A percentile compares a stretch with the other conserved stretches of the same genome.
Evolutionary conservation across 192 early-diverging fungal genomes (phyloP).

Genomic region (Dissophora ornata): DNA sequence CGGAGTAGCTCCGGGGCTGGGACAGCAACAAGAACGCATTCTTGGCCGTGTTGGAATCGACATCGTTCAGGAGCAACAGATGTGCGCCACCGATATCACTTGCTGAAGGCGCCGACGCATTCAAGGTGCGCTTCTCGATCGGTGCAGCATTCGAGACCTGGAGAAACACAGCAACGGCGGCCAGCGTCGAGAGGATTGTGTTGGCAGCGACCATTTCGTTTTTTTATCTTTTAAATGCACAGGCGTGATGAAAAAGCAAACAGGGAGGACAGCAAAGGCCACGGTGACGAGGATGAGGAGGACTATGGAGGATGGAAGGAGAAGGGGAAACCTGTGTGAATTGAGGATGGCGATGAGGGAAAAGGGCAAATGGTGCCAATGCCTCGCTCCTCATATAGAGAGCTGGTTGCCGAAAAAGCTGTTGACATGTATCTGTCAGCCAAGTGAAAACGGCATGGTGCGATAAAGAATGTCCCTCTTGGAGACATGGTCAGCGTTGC

Average conservation of each 20-base stretch:
- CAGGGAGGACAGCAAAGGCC: not conserved
- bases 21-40: conserved; percentile 25
- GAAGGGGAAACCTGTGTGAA: not conserved
- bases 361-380: no score
- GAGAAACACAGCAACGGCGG: not conserved
- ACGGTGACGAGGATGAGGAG: no score
- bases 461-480: no score
- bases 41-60: conserved; percentile 11
- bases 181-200: not conserved
- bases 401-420: no score
- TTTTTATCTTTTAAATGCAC: no score
- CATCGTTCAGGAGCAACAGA: conserved; percentile 29
- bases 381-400: no score
- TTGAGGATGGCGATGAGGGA: not conserved
- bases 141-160: conserved; percentile 9
- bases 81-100: conserved; percentile 27
- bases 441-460: no score
- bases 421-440: no score
- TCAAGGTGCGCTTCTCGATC: conserved; percentile 1
- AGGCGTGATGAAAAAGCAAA: not conserved
- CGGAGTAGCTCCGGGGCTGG: conserved; percentile 14
- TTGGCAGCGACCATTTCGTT: not conserved
- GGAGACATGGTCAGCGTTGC: no score
- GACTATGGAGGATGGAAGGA: not conserved
- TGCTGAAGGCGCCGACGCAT: conserved; percentile 9